These are phyloP conservation scores for Endothia cerciana DNA, from an alignment of 2,329 filamentous ascomycete genomes.

Conservation along the genomic window DNA sequence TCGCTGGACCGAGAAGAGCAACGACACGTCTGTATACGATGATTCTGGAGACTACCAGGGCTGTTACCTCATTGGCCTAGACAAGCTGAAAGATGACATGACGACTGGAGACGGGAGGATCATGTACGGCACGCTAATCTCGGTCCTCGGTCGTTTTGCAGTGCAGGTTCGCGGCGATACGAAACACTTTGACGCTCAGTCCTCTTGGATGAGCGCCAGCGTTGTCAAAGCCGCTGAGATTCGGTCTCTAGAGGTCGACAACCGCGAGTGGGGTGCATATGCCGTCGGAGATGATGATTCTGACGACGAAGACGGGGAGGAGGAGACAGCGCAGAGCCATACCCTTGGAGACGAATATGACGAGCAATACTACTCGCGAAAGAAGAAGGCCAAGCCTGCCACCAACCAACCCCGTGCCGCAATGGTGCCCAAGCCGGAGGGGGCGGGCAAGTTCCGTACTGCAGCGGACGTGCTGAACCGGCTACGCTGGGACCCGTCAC, in stretches of 20 bases:
- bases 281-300: slow-evolving; percentile 42
- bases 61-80: slow-evolving; percentile 65
- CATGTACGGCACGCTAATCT: slow-evolving; percentile 48
- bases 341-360: slow-evolving; percentile 20
- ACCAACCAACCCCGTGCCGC: slow-evolving; percentile 28
- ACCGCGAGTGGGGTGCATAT: slow-evolving; percentile 54
- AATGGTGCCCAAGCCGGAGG: slow-evolving; percentile 35
- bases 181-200: slow-evolving; percentile 53
- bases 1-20: slow-evolving; percentile 52
- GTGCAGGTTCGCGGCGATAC: slow-evolving; percentile 48
- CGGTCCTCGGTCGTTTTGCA: slow-evolving; percentile 53
- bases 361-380: slow-evolving; percentile 26
- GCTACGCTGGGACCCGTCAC: slow-evolving; percentile 59
- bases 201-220: slow-evolving; percentile 52
- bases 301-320: slow-evolving; percentile 47
- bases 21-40: slow-evolving; percentile 32
- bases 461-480: slow-evolving; percentile 63
- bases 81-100: slow-evolving; percentile 35
- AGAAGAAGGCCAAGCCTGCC: slow-evolving; percentile 28
- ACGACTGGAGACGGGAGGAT: slow-evolving; percentile 47
- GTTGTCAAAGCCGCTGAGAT: slow-evolving; percentile 45
- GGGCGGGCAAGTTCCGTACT: slow-evolving; percentile 55
- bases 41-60: slow-evolving; percentile 56
- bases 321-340: slow-evolving; percentile 32
- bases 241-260: slow-evolving; percentile 49